Conservation (phyloP, 139 green algal species). For the Coccomyxa sp. region DNA sequence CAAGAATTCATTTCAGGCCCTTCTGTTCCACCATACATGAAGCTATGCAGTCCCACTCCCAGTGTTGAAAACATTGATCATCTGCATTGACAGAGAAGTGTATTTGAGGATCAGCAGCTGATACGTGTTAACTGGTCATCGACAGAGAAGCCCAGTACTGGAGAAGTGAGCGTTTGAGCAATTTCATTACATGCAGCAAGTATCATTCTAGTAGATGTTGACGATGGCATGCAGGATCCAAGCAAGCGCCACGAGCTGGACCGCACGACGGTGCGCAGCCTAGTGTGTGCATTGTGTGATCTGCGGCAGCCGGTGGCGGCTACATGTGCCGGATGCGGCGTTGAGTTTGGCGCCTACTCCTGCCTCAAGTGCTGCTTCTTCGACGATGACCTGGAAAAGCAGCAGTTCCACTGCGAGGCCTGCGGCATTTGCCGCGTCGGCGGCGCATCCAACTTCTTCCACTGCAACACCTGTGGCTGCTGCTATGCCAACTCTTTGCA, state of each 20-base stretch:
- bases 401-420: slow-evolving; percentile 86
- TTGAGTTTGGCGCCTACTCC: slow-evolving; percentile 66
- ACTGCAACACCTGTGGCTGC: slow-evolving; percentile 86
- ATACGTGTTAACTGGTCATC: too few species aligned
- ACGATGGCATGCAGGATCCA: slow-evolving; percentile 45
- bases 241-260: slow-evolving; percentile 73
- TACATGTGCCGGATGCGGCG: slow-evolving; percentile 65
- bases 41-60: too few species aligned
- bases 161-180: too few species aligned
- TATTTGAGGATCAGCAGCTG: too few species aligned
- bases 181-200: too few species aligned
- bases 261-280: slow-evolving; percentile 62
- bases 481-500: slow-evolving; percentile 73
- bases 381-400: slow-evolving; percentile 80
- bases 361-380: slow-evolving; percentile 79
- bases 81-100: too few species aligned
- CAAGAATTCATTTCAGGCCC: too few species aligned
- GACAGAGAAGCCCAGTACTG: too few species aligned
- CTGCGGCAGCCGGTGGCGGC: slow-evolving; percentile 55
- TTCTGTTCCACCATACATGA: too few species aligned
- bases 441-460: slow-evolving; percentile 87
- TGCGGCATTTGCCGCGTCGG: slow-evolving; percentile 89
- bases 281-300: slow-evolving; percentile 77
- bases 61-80: too few species aligned
- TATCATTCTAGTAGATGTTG: background rate